Base-by-base conservation (phyloP, 202 grass and related monocot species). In the Setaria italica region DNA sequence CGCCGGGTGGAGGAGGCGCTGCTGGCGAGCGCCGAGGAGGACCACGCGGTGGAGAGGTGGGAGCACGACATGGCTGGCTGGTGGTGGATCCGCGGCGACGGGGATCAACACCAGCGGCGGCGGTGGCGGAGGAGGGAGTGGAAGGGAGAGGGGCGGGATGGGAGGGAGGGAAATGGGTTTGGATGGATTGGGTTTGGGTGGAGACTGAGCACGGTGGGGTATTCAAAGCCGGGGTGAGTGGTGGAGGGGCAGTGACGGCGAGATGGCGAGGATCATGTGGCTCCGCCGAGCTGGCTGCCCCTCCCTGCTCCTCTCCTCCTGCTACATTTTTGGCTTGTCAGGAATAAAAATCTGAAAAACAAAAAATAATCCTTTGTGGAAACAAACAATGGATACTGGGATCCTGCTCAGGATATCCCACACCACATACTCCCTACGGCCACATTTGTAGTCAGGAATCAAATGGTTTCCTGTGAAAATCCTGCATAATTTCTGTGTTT, bases 131-230 rank as follows among this genome's bases (percentile, higher is more conserved):
- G 86, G 72, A 11, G 47, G 63, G 12, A n/a, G 82, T 1, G n/a
- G 77, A 66, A 53, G 54, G 57, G 87, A 64, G 43, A 25, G 21
- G 67, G 74, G 79, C 55, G 21, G 49, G 78, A 48, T 2, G 70
- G 25, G 9, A 74, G 58, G 59, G 81, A 80, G 63, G 81, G 85
- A 67, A 59, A 82, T 76, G 85, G 83, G 0, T 94, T 92, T 86
- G 91, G 89, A 94, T 85, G 91, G 91, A 94, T 92, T 92, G 87
- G 85, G 80, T 92, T 90, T 91, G 86, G 88, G 90, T 91, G 89
- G 90, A 84, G 87, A 70, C 65, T 79, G 88, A 86, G 88, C 89
- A 34, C 63, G 63, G 82, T 87, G 94, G 82, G 86, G 53, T 87
- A 85, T 86, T 80, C 75, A 72, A 72, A 65, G 86, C 59, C 30